A percentile compares a stretch with the other conserved stretches of the same genome.
These are phyloP conservation scores for Lanzia echinophila DNA, from an alignment of 2,329 filamentous ascomycete species.

Conservation along the genomic window DNA sequence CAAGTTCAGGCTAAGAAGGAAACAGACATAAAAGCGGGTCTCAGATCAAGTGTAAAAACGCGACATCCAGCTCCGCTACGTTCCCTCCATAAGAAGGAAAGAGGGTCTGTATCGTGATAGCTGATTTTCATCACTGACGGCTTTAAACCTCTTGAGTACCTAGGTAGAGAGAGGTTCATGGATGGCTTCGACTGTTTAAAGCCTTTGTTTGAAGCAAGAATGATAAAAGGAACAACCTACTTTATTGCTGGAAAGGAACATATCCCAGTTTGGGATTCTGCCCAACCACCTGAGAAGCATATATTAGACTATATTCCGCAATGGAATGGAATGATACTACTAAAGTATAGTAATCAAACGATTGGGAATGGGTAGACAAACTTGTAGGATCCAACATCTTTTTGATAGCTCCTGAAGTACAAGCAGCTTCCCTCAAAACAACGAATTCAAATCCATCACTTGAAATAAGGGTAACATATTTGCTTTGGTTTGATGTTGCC, in stretches of 20 bases:
- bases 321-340: background rate
- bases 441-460: constrained; percentile 72
- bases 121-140: constrained; percentile 29
- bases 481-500: constrained; percentile 34
- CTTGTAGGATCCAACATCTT: constrained; percentile 67
- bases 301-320: background rate
- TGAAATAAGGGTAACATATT: constrained; percentile 73
- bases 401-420: constrained; percentile 65
- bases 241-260: constrained; percentile 68
- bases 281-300: constrained; percentile 44
- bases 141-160: constrained; percentile 6
- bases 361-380: constrained; percentile 27
- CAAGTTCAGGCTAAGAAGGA: background rate
- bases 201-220: no score
- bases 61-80: constrained; percentile 28
- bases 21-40: constrained; percentile 20
- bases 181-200: no score
- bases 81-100: constrained; percentile 14
- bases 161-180: no score
- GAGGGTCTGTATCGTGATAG: constrained; percentile 29
- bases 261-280: constrained; percentile 56
- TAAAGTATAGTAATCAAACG: constrained; percentile 1
- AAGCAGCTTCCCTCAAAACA: constrained; percentile 62
- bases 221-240: constrained; percentile 41
- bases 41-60: constrained; percentile 61